These are phyloP conservation scores for Colletotrichum gigasporum DNA, from an alignment of 2,329 filamentous ascomycete species.

Conservation along the genomic window DNA sequence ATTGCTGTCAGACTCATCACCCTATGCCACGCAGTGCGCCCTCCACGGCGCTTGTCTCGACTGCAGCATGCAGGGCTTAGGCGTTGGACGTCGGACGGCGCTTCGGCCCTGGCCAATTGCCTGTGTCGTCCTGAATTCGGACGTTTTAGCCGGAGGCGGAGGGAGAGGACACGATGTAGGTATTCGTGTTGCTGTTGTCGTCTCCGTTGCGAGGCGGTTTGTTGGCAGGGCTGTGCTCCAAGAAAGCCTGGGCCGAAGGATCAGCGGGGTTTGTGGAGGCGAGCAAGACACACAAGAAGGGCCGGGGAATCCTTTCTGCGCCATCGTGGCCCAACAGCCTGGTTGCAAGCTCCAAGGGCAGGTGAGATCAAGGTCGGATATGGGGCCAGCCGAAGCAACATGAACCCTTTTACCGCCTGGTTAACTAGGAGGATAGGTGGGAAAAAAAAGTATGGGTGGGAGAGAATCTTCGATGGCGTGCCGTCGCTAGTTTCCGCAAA, in stretches of 20 bases:
- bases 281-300: neutral
- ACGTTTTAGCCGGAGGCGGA: neutral
- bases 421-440: neutral
- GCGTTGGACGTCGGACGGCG: neutral
- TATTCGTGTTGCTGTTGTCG: neutral
- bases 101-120: neutral
- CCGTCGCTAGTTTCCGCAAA: neutral
- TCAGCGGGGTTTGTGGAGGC: conserved; percentile 14
- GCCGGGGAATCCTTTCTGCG: conserved; percentile 3
- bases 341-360: conserved; percentile 1
- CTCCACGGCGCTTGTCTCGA: neutral
- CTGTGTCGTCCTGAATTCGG: neutral
- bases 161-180: neutral
- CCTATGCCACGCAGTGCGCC: neutral
- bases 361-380: too few species aligned
- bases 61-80: neutral
- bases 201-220: neutral
- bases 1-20: neutral
- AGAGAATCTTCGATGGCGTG: neutral
- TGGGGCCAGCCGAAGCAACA: conserved; percentile 18
- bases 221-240: neutral
- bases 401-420: too few species aligned
- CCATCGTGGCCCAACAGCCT: conserved; percentile 16
- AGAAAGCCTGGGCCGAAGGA: neutral
- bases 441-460: too few species aligned